phyloP scores from a whole-genome alignment of 768 basidiomycete species.

The Atractiella rhizophila region DNA sequence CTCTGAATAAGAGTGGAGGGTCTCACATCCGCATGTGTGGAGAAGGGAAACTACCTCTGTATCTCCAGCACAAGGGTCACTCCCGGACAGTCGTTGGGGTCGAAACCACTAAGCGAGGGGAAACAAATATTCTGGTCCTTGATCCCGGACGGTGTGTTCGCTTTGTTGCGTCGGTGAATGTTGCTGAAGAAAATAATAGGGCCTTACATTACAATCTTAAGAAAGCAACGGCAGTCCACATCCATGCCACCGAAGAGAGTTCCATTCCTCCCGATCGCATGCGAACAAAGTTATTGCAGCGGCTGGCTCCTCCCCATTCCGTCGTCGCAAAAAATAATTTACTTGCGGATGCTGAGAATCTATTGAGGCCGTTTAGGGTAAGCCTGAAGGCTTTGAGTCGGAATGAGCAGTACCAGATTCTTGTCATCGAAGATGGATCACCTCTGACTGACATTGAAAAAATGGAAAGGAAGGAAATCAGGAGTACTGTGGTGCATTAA shows the following conservation, averaged over 20 bases:
- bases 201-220: neutral
- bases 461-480: too few species aligned
- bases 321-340: neutral
- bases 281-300: neutral
- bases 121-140: conserved; percentile 10
- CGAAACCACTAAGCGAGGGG: conserved; percentile 5
- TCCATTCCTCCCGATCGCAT: neutral
- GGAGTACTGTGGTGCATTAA: too few species aligned
- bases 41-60: conserved; percentile 10
- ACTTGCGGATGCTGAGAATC: conserved; percentile 1
- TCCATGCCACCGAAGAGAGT: neutral
- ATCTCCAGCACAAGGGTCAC: conserved; percentile 17
- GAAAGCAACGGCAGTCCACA: neutral
- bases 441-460: too few species aligned
- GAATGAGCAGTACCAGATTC: conserved; percentile 12
- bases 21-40: neutral
- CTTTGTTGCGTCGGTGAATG: neutral
- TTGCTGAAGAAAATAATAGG: neutral
- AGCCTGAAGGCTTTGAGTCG: conserved; percentile 6
- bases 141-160: conserved; percentile 12
- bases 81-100: conserved; percentile 14
- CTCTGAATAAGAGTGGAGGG: conserved; percentile 1
- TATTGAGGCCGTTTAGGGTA: conserved; percentile 8
- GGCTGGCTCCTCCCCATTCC: neutral
- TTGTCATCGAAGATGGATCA: too few species aligned